phyloP scores from a whole-genome alignment of 768 basidiomycete species.

The Lentinus brumalis region DNA sequence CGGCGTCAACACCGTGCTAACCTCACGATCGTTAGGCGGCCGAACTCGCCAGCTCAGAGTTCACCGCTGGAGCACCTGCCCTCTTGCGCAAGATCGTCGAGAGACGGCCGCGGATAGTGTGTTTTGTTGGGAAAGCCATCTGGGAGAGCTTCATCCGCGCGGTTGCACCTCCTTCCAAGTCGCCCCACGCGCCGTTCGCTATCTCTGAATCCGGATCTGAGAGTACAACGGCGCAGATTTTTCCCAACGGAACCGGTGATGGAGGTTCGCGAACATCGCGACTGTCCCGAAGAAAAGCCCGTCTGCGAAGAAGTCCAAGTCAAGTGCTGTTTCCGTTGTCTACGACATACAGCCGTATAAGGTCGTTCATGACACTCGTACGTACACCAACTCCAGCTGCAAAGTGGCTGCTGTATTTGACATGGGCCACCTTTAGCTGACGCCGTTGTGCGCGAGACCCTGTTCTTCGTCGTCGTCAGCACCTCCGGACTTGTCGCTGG shows the following conservation, averaged over 20 bases:
- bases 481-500: slow-evolving; percentile 74
- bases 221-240: too few species aligned
- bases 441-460: slow-evolving; percentile 47
- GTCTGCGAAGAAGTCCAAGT: slow-evolving; percentile 4
- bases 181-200: neutral
- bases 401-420: neutral
- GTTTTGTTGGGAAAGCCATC: slow-evolving; percentile 79
- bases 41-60: slow-evolving; percentile 57
- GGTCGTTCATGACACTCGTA: slow-evolving; percentile 37
- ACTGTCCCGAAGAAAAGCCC: neutral
- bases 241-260: too few species aligned
- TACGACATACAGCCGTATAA: slow-evolving; percentile 54
- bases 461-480: slow-evolving; percentile 76
- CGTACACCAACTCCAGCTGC: too few species aligned
- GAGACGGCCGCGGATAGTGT: slow-evolving; percentile 65
- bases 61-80: slow-evolving; percentile 51
- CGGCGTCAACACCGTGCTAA: neutral
- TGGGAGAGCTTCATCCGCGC: slow-evolving; percentile 44
- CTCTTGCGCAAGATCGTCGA: slow-evolving; percentile 61
- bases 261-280: too few species aligned
- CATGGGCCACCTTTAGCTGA: neutral
- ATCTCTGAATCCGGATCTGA: too few species aligned
- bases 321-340: slow-evolving; percentile 20
- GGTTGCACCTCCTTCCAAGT: slow-evolving; percentile 1
- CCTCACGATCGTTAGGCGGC: slow-evolving; percentile 34